Evolutionary conservation across 1,139 yeast genomes (phyloP), one percentile per base, ranked within the genome.

Genomic region (Komagataea norvegica): DNA sequence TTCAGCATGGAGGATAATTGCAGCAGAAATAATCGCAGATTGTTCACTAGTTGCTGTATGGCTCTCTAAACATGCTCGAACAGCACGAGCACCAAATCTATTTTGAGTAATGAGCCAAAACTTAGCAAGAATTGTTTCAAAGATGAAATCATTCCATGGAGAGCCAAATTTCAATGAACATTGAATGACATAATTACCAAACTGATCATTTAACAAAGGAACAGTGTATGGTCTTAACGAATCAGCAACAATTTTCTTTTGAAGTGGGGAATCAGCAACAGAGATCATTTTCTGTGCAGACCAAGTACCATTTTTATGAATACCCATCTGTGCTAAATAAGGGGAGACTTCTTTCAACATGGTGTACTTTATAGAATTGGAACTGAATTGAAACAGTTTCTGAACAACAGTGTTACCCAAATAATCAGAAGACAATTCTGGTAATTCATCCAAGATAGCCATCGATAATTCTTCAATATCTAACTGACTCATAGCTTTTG

Each of bases 261-360:
- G 96, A 45, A 87, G 78, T 25, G 74, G 74, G 1, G 81, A 67
- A 35, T 68, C 67, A 8, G 85, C 80, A 42, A 85, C 80, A 48
- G 80, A 84, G 52, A 93, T 88, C 57, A 91, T 82, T 61, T 91
- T 93, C 60, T 93, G 98, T 22, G 95, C 94, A 3, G 97, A 97
- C 98, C 98, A 91, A 4, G 99, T 91, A 45, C 99, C 99, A 60
- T 93, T 91, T 57, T 91, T 91, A 64, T 91, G 99, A 41, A 87
- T 82, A 52, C 97, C 93, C 67, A 91, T 81, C 54, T 88, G 94
- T 2, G 96, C 85, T 47, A 93, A 68, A 54, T 72, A 85, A 16
- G 93, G 95, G 4, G 84, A 70, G 36, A 93, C 77, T 49, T 75
- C 77, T 54, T 82, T 77, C 36, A 91, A 73, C 88, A 93, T 83